These are phyloP conservation scores for Lepidium aucheri DNA, from an alignment of 345 rosid genomes.

Conservation along the genomic window DNA sequence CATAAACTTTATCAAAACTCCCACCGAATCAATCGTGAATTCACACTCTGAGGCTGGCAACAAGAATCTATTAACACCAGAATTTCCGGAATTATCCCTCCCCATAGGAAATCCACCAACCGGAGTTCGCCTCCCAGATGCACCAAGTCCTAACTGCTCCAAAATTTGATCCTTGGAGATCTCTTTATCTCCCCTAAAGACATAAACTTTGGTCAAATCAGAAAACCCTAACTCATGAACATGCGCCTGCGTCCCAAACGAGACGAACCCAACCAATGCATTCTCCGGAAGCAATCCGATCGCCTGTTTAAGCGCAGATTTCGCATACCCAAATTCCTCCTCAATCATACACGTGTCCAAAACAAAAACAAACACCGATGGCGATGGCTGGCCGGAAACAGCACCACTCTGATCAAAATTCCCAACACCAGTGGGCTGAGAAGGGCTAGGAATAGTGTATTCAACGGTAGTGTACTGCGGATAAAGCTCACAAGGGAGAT, in stretches of 20 bases:
- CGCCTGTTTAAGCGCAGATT: slow-evolving; percentile 76
- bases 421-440: slow-evolving; percentile 36
- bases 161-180: slow-evolving; percentile 70
- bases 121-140: slow-evolving; percentile 46
- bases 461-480: slow-evolving; percentile 77
- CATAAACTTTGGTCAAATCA: slow-evolving; percentile 87
- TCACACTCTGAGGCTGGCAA: slow-evolving; percentile 96
- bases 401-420: slow-evolving; percentile 31
- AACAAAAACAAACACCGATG: slow-evolving; percentile 77
- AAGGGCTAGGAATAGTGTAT: slow-evolving; percentile 47
- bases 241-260: slow-evolving; percentile 94
- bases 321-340: slow-evolving; percentile 73
- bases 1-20: slow-evolving; percentile 13
- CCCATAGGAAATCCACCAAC: slow-evolving; percentile 52
- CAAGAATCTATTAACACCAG: slow-evolving; percentile 67
- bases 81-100: slow-evolving; percentile 34
- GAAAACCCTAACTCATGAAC: slow-evolving; percentile 91
- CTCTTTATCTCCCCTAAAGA: slow-evolving; percentile 85
- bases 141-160: slow-evolving; percentile 83
- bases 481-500: slow-evolving; percentile 87
- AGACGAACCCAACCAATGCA: slow-evolving; percentile 86
- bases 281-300: slow-evolving; percentile 87
- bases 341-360: slow-evolving; percentile 91
- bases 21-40: slow-evolving; percentile 72
- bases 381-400: slow-evolving; percentile 17